Percentiles rank a stretch among this genome's conserved stretches.
These are phyloP conservation scores for Candida insectalens DNA, from an alignment of 805 yeast genomes.

Conservation along the genomic window DNA sequence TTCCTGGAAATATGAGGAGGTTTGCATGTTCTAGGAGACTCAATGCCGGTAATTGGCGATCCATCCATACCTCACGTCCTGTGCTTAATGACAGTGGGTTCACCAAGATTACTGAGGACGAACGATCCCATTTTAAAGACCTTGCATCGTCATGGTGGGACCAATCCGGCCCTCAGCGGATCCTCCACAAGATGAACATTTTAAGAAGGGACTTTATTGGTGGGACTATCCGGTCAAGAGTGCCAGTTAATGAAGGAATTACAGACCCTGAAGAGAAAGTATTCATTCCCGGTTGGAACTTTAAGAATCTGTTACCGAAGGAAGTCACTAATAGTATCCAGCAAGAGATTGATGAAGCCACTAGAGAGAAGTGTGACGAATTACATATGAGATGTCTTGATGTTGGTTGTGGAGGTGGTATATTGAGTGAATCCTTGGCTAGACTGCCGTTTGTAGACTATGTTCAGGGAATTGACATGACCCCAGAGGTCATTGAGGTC, in stretches of 20 bases:
- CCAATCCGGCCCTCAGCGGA: slow-evolving; percentile 82
- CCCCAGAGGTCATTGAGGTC: slow-evolving; percentile 71
- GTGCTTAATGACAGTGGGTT: no score
- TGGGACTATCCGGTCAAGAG: slow-evolving; percentile 39
- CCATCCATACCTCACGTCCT: no score
- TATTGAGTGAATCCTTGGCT: slow-evolving; percentile 79
- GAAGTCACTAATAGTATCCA: slow-evolving; percentile 38
- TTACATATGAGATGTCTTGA: slow-evolving; percentile 55
- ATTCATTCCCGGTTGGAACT: slow-evolving; percentile 71
- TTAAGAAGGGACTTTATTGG: slow-evolving; percentile 81
- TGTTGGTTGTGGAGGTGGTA: slow-evolving; percentile 99
- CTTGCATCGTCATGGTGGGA: slow-evolving; percentile 99
- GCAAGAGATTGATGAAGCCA: slow-evolving; percentile 38
- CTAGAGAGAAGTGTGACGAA: slow-evolving; percentile 26
- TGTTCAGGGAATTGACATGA: slow-evolving; percentile 80
- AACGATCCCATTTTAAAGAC: slow-evolving; percentile 71
- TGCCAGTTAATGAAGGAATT: slow-evolving; percentile 32
- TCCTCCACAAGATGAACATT: slow-evolving; percentile 89
- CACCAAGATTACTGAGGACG: no score
- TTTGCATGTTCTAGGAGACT: no score
- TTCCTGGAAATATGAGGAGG: no score
- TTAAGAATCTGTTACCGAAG: slow-evolving; percentile 50
- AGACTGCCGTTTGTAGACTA: slow-evolving; percentile 50
- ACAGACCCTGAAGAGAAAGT: slow-evolving; percentile 32
- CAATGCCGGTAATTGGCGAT: no score